Evolutionary conservation across 1,284 basidiomycete species (phyloP), one percentile per base, ranked within the genome.

Genomic region (Tremellales sp.): DNA sequence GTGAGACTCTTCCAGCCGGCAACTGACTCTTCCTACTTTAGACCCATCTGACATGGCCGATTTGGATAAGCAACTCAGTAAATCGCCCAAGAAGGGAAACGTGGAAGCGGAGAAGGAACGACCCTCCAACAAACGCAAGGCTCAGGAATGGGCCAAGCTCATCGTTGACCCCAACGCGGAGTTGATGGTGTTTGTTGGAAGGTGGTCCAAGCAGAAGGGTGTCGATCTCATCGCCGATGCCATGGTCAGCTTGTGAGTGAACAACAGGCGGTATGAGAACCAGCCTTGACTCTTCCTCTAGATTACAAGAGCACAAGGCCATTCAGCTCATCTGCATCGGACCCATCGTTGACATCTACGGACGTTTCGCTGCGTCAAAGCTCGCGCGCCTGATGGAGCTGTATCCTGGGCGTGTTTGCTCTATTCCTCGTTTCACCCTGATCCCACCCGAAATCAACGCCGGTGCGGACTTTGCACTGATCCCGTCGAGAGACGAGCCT

Each of bases 181-280:
- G 67, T 68, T 90, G 38, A 89, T 90, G 64, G 87, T 90, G 57
- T 90, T 90, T 70, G 87, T 90, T 52, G 87, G 87, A 61, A 83
- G 87, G 53, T 90, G 87, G 87, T 90, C 87, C 2, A 89, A 89
- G 71, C 87, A 90, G 68, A 90, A 90, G 72, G 87, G 86, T 50
- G 87, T 90, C 13, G 87, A 90, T 73, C 74, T 90, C 43, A 90
- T 90, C 59, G 87, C 87, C 2, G 87, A 90, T 72, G 81, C 88
- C 49, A 85, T 90, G 83, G n/a, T n/a, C n/a, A n/a, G n/a, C n/a
- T n/a, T n/a, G n/a, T 9, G n/a, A n/a, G 9, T 9, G 29, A 31
- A n/a, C n/a, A n/a, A n/a, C n/a, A n/a, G n/a, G n/a, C n/a, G n/a
- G n/a, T n/a, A n/a, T n/a, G n/a, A n/a, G n/a, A n/a, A n/a, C n/a